These are phyloP conservation scores for Ceratocystis cubensis DNA, from an alignment of 2,329 filamentous ascomycete genomes.

Conservation along the genomic window DNA sequence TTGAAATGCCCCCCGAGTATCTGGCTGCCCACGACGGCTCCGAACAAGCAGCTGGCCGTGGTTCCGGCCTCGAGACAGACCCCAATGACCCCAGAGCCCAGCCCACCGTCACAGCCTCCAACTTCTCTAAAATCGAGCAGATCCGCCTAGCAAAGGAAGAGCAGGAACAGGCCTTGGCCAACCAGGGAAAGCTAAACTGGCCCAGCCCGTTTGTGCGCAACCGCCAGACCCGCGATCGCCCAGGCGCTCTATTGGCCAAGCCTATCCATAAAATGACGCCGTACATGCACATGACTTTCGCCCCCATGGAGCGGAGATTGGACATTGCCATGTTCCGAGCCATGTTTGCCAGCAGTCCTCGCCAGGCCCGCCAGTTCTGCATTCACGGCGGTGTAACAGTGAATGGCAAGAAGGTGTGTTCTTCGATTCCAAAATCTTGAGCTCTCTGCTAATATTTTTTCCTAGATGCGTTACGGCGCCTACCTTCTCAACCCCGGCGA, in stretches of 20 bases:
- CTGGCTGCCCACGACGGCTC: constrained; percentile 73
- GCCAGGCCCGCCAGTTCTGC: constrained; percentile 89
- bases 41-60: constrained; percentile 69
- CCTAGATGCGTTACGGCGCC: constrained; percentile 76
- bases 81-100: constrained; percentile 21
- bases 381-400: constrained; percentile 88
- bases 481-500: constrained; percentile 95
- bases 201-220: constrained; percentile 15
- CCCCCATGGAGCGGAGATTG: constrained; percentile 76
- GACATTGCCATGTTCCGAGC: constrained; percentile 92
- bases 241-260: constrained; percentile 28
- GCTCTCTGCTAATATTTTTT: neutral
- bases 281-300: constrained; percentile 94
- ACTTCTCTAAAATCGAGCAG: constrained; percentile 22
- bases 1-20: constrained; percentile 71
- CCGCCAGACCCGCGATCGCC: constrained; percentile 16
- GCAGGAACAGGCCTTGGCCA: constrained; percentile 16
- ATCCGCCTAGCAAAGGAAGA: constrained; percentile 19
- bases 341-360: constrained; percentile 82
- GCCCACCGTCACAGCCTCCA: constrained; percentile 23
- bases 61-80: constrained; percentile 49
- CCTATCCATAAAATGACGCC: constrained; percentile 48
- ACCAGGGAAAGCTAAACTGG: constrained; percentile 11
- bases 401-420: constrained; percentile 77
- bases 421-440: neutral